phyloP scores from a whole-genome alignment of 2,329 filamentous ascomycete species.

The Tolypocladium tundrense region DNA sequence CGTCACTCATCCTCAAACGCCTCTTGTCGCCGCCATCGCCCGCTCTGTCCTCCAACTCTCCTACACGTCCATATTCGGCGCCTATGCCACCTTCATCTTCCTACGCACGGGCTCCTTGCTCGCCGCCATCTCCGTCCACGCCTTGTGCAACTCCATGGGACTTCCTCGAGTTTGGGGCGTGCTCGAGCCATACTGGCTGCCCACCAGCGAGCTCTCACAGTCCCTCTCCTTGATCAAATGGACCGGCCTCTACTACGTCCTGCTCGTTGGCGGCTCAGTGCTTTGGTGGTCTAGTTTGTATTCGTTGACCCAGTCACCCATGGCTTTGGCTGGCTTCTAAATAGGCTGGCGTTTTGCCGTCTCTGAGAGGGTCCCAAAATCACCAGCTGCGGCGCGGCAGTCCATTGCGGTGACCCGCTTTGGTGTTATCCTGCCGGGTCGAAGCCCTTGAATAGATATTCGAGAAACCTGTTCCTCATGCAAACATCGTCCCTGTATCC shows the following conservation, averaged over 20 bases:
- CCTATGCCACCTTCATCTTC: constrained; percentile 84
- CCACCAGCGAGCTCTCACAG: constrained; percentile 11
- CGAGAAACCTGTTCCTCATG: neutral
- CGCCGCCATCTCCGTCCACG: constrained; percentile 66
- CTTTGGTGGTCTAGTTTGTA: constrained; percentile 65
- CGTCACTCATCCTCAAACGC: constrained; percentile 63
- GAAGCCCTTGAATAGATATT: neutral
- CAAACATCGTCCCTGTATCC: neutral
- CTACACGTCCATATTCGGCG: constrained; percentile 89
- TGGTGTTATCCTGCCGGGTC: neutral
- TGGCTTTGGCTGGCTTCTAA: constrained; percentile 19
- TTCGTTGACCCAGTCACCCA: constrained; percentile 50
- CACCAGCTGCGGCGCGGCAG: neutral
- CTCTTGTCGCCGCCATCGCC: constrained; percentile 50
- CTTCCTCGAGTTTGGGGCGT: constrained; percentile 77
- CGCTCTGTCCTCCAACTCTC: constrained; percentile 74
- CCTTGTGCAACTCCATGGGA: constrained; percentile 89
- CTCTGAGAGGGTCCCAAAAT: neutral
- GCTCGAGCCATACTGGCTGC: constrained; percentile 45
- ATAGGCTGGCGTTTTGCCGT: neutral
- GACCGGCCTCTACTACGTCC: constrained; percentile 69
- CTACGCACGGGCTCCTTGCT: constrained; percentile 74
- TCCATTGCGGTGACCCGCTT: neutral
- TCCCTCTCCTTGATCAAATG: constrained; percentile 32
- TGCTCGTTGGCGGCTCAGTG: constrained; percentile 62